These are phyloP conservation scores for Tardiomyces digboiensis DNA, from an alignment of 1,139 yeast species.

Conservation along the genomic window DNA sequence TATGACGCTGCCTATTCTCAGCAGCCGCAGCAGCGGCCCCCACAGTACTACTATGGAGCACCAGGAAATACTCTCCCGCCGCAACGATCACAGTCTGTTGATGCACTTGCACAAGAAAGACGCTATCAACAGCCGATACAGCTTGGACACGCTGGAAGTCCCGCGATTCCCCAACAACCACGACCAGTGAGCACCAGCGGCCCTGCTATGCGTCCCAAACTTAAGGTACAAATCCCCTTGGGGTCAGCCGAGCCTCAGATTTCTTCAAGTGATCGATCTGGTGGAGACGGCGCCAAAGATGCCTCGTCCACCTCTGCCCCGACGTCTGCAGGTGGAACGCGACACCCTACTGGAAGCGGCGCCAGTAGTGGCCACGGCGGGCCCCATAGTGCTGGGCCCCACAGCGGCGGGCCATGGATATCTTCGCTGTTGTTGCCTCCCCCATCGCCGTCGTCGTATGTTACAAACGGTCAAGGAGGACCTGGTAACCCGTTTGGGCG, in stretches of 20 bases:
- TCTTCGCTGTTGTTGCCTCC: slow-evolving; percentile 17
- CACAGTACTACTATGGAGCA: neutral
- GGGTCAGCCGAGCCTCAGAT: slow-evolving; percentile 6
- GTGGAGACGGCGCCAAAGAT: slow-evolving; percentile 5
- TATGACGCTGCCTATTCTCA: neutral
- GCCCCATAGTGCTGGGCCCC: slow-evolving; percentile 8
- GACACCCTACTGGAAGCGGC: neutral
- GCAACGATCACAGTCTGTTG: slow-evolving; percentile 2
- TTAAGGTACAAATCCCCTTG: slow-evolving; percentile 31
- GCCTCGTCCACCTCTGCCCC: slow-evolving; percentile 9
- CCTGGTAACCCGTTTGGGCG: slow-evolving; percentile 28
- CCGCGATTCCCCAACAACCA: slow-evolving; percentile 2
- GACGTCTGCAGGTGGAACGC: neutral
- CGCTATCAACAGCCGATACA: slow-evolving; percentile 7
- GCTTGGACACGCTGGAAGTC: slow-evolving; percentile 1
- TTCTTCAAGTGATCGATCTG: neutral
- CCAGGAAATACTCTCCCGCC: slow-evolving; percentile 1
- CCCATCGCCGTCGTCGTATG: slow-evolving; percentile 18
- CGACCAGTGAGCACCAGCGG: slow-evolving; percentile 4
- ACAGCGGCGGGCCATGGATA: slow-evolving; percentile 7
- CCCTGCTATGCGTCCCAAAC: slow-evolving; percentile 24
- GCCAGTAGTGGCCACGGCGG: slow-evolving; percentile 3
- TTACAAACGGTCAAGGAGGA: slow-evolving; percentile 12
- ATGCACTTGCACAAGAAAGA: slow-evolving; percentile 1
- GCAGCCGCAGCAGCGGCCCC: slow-evolving; percentile 2